phyloP scores from a whole-genome alignment of 352 stramenopile genomes.

The Pythium phragmitis region DNA sequence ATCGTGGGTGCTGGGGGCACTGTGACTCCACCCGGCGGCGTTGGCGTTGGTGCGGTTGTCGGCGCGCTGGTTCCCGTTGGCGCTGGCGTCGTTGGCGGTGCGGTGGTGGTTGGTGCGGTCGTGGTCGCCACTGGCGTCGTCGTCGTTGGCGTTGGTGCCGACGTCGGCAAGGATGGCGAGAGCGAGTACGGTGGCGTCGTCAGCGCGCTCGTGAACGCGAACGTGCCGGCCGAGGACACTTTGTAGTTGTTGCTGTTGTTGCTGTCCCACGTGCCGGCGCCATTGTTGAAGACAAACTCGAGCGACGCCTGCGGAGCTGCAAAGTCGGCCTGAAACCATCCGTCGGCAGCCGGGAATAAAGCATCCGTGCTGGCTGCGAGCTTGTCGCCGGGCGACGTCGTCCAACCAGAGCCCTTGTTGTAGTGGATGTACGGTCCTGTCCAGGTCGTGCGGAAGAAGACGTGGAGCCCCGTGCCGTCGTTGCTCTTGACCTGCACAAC shows the following conservation, averaged over 20 bases:
- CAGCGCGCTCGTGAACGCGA: conserved; percentile 1
- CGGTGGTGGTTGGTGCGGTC: conserved; percentile 4
- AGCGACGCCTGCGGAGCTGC: conserved; percentile 23
- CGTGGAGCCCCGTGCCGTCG: conserved; percentile 37
- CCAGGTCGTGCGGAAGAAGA: conserved; percentile 42
- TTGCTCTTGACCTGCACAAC: conserved; percentile 24
- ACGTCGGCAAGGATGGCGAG: background rate
- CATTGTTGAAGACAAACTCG: conserved; percentile 50
- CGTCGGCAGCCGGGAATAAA: conserved; percentile 23
- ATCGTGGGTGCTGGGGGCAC: background rate
- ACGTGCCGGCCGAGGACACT: conserved; percentile 29
- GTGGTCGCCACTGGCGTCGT: background rate
- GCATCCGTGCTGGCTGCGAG: conserved; percentile 30
- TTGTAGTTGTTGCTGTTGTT: conserved; percentile 48
- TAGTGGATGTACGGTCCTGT: conserved; percentile 38
- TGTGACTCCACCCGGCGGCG: background rate
- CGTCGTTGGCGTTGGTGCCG: conserved; percentile 23
- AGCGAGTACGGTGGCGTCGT: conserved; percentile 1
- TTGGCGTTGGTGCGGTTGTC: conserved; percentile 13
- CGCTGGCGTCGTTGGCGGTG: background rate
- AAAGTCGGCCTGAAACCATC: conserved; percentile 42
- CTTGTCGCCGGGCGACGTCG: conserved; percentile 29
- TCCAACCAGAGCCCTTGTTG: conserved; percentile 30
- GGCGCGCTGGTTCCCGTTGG: conserved; percentile 1
- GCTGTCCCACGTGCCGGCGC: conserved; percentile 43